Conservation (phyloP, 805 yeast genomes). For the Brettanomyces anomalus region DNA sequence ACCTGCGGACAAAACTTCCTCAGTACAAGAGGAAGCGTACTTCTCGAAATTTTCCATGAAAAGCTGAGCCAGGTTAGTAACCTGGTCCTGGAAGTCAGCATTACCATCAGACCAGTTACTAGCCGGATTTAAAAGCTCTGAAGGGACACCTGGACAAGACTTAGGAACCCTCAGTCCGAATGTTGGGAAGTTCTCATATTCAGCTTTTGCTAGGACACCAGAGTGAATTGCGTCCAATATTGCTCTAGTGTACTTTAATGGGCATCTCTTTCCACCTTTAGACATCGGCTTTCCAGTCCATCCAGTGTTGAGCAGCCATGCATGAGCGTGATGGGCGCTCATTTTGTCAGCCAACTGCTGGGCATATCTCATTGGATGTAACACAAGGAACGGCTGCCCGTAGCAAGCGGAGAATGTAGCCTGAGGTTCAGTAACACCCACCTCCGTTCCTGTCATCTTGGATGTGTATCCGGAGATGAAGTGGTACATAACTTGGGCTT, state of each 20-base stretch:
- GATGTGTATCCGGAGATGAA: conserved; percentile 98
- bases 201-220: conserved; percentile 73
- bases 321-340: conserved; percentile 76
- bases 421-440: conserved; percentile 96
- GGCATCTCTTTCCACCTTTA: conserved; percentile 95
- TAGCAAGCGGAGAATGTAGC: conserved; percentile 98
- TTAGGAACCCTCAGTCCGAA: conserved; percentile 87
- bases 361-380: conserved; percentile 97
- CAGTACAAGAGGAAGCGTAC: conserved; percentile 73
- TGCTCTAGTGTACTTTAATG: conserved; percentile 95
- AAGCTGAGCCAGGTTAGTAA: conserved; percentile 58
- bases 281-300: conserved; percentile 95
- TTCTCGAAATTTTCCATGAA: conserved; percentile 82
- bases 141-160: conserved; percentile 72
- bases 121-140: conserved; percentile 78
- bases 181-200: conserved; percentile 75
- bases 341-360: conserved; percentile 93
- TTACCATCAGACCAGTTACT: conserved; percentile 64
- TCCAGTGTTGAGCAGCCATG: conserved; percentile 97
- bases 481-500: conserved; percentile 98
- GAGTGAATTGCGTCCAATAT: conserved; percentile 90
- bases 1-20: conserved; percentile 89
- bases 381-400: conserved; percentile 97
- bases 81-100: conserved; percentile 44
- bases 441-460: conserved; percentile 99